These are phyloP conservation scores for Podila epigama DNA, from an alignment of 192 early-diverging fungal species.

Conservation along the genomic window DNA sequence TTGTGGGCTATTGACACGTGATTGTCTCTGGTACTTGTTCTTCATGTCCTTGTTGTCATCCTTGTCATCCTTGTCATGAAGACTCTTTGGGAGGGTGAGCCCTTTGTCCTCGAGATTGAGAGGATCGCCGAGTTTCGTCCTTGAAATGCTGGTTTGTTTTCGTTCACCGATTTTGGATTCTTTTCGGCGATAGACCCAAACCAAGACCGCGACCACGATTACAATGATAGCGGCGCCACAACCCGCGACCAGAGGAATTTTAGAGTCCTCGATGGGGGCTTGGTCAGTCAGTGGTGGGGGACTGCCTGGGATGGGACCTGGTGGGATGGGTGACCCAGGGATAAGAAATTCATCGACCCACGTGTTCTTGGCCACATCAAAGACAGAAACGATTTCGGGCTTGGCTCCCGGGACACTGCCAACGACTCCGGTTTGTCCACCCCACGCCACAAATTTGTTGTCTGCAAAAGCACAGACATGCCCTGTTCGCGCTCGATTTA, in stretches of 20 bases:
- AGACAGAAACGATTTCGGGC: background rate
- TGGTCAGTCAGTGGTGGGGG: background rate
- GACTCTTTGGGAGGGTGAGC: background rate
- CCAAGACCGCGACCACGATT: background rate
- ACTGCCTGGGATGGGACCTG: background rate
- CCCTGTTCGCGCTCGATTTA: background rate
- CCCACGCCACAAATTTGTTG: conserved; percentile 13
- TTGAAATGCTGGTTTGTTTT: background rate
- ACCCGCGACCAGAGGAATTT: background rate
- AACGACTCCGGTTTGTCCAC: background rate
- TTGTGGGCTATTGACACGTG: background rate
- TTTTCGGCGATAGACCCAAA: background rate
- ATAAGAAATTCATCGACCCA: background rate
- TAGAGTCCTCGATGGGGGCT: background rate
- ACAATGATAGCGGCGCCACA: background rate
- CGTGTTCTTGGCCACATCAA: background rate
- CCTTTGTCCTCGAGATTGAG: background rate
- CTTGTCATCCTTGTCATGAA: background rate
- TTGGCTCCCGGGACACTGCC: background rate
- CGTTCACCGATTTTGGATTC: background rate
- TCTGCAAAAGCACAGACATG: conserved; percentile 5
- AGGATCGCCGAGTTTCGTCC: background rate
- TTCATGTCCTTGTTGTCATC: background rate
- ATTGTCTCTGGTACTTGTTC: too few relatives aligned
- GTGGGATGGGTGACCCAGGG: background rate